These are phyloP conservation scores for Penicillium argentinense DNA, from an alignment of 495 filamentous ascomycete species.

Conservation along the genomic window DNA sequence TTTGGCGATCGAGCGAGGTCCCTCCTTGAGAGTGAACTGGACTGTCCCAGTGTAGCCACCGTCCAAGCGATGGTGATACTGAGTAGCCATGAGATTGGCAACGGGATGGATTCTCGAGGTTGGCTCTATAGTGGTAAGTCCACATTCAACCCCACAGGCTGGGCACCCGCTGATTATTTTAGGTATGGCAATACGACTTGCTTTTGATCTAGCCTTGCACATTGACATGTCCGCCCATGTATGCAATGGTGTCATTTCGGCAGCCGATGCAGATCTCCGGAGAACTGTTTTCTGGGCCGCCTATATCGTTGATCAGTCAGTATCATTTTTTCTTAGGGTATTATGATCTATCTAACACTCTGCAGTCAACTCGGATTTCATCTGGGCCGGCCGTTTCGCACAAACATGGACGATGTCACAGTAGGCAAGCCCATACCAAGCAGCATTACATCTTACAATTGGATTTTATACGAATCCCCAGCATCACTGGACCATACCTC, in stretches of 20 bases:
- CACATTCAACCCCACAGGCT: too few relatives aligned
- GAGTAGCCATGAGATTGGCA: conserved; percentile 28
- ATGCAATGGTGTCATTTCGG: conserved; percentile 18
- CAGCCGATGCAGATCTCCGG: conserved; percentile 26
- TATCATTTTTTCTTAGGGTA: background rate
- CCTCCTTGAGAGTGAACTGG: conserved; percentile 34
- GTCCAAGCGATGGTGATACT: conserved; percentile 37
- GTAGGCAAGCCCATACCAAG: conserved; percentile 14
- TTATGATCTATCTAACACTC: background rate
- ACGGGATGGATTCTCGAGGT: conserved; percentile 31
- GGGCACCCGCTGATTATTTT: background rate
- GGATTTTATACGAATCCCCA: conserved; percentile 8
- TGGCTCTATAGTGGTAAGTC: conserved; percentile 41
- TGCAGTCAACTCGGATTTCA: conserved; percentile 32
- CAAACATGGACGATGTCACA: conserved; percentile 24
- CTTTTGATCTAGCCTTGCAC: conserved; percentile 38
- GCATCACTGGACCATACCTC: background rate
- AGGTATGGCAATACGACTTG: conserved; percentile 42
- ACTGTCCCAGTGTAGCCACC: conserved; percentile 33
- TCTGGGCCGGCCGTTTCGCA: conserved; percentile 27
- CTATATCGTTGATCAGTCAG: conserved; percentile 37
- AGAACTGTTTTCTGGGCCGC: conserved; percentile 33
- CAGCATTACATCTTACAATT: background rate
- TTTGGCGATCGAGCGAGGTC: conserved; percentile 31
- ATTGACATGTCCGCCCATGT: conserved; percentile 31